These are phyloP conservation scores for Solanum aculeatissimum DNA, from an alignment of 305 asterid species.

Conservation along the genomic window DNA sequence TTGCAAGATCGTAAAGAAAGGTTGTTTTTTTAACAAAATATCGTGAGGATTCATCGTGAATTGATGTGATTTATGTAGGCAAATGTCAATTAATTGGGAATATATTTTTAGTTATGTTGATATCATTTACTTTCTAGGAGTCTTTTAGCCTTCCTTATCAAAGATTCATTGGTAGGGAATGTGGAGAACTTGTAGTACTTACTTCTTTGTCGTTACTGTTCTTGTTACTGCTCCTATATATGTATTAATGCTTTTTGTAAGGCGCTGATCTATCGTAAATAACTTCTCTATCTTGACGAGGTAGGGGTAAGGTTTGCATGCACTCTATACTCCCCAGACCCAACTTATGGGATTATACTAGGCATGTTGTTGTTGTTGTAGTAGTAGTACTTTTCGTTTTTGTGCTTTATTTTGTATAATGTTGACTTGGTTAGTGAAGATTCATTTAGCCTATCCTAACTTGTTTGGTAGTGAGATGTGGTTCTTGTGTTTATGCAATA, in stretches of 20 bases:
- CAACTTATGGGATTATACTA: not conserved
- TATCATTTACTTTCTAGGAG: not conserved
- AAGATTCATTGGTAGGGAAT: not conserved
- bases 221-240: not conserved
- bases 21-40: constrained; percentile 4
- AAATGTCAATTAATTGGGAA: not conserved
- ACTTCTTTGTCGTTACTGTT: not conserved
- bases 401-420: not conserved
- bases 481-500: not conserved
- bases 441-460: not conserved
- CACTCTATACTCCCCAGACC: not conserved
- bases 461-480: not conserved
- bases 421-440: not conserved
- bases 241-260: not conserved
- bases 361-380: not conserved
- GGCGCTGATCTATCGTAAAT: not conserved
- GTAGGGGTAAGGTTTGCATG: too few relatives aligned
- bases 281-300: not conserved
- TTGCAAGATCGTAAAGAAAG: constrained; percentile 94
- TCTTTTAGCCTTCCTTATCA: not conserved
- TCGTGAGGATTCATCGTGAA: not conserved
- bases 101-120: not conserved
- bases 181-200: not conserved
- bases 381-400: not conserved
- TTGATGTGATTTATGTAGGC: not conserved